Conservation (phyloP, 768 basidiomycete genomes). For the Saitozyma sp. region DNA sequence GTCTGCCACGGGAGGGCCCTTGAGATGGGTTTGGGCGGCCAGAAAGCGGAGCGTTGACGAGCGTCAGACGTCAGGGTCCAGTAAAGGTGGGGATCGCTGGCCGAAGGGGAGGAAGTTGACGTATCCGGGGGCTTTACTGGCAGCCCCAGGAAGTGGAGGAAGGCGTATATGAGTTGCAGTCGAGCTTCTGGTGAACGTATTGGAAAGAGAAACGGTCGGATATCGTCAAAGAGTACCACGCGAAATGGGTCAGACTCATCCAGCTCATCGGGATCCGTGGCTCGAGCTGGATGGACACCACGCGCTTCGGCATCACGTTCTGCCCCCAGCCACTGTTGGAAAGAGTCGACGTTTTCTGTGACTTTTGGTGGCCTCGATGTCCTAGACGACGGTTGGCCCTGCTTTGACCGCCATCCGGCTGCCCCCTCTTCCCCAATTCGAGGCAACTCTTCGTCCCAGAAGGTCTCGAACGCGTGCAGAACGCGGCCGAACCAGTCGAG, state of each 20-base stretch:
- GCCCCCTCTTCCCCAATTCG: conserved; percentile 52
- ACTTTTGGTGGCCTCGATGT: background rate
- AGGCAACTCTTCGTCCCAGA: conserved; percentile 54
- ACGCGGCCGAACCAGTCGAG: conserved; percentile 23
- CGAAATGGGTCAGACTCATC: conserved; percentile 48
- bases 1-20: conserved; percentile 33
- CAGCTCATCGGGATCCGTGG: conserved; percentile 44
- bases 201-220: conserved; percentile 51
- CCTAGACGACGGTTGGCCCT: background rate
- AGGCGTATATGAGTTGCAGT: conserved; percentile 52
- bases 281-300: conserved; percentile 27
- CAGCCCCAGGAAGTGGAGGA: conserved; percentile 53
- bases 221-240: conserved; percentile 53
- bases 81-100: conserved; percentile 49
- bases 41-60: conserved; percentile 18
- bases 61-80: conserved; percentile 11
- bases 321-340: conserved; percentile 44
- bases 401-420: conserved; percentile 42
- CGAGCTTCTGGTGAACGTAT: conserved; percentile 43
- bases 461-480: conserved; percentile 45
- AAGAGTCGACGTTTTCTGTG: conserved; percentile 13
- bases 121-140: conserved; percentile 51
- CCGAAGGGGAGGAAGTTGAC: conserved; percentile 47
- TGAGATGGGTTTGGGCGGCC: conserved; percentile 20
- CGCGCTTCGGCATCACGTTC: conserved; percentile 32